Conservation (phyloP, 306 rosid genomes). For the Sphenostylis stenocarpa region DNA sequence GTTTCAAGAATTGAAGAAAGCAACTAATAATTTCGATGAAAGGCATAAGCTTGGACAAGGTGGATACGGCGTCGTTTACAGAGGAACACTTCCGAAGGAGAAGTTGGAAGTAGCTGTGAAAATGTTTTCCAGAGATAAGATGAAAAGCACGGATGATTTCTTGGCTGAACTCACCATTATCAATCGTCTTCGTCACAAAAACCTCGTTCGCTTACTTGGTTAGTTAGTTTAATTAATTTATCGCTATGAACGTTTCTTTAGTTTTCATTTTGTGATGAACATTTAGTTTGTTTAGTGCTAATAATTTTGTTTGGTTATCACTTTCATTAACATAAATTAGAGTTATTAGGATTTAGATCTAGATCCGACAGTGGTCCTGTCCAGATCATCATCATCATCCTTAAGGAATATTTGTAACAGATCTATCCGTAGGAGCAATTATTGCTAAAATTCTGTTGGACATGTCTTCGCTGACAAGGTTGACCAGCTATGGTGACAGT, state of each 20-base stretch:
- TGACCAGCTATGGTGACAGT: slow-evolving; percentile 8
- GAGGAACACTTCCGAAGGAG: slow-evolving; percentile 50
- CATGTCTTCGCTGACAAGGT: slow-evolving; percentile 11
- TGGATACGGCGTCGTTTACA: slow-evolving; percentile 71
- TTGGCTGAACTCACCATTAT: slow-evolving; percentile 74
- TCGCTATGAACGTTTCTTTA: neutral
- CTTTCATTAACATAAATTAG: neutral
- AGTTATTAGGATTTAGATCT: neutral
- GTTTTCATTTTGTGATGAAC: too few relatives aligned
- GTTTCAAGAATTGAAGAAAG: slow-evolving; percentile 62
- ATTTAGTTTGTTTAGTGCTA: neutral
- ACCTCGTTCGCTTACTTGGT: slow-evolving; percentile 67
- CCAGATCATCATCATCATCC: neutral
- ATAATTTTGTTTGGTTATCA: neutral
- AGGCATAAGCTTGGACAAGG: slow-evolving; percentile 67
- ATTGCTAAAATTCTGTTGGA: neutral
- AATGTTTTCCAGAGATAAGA: slow-evolving; percentile 62
- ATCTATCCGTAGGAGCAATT: neutral
- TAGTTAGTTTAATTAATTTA: neutral
- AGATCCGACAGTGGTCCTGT: slow-evolving; percentile 10
- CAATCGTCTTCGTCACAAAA: slow-evolving; percentile 81
- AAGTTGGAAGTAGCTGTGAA: slow-evolving; percentile 65
- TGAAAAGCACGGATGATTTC: slow-evolving; percentile 72
- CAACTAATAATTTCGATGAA: slow-evolving; percentile 63
- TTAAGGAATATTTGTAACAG: slow-evolving; percentile 10